Conservation (phyloP, 257 asterid genomes). For the Petunia axillaris region DNA sequence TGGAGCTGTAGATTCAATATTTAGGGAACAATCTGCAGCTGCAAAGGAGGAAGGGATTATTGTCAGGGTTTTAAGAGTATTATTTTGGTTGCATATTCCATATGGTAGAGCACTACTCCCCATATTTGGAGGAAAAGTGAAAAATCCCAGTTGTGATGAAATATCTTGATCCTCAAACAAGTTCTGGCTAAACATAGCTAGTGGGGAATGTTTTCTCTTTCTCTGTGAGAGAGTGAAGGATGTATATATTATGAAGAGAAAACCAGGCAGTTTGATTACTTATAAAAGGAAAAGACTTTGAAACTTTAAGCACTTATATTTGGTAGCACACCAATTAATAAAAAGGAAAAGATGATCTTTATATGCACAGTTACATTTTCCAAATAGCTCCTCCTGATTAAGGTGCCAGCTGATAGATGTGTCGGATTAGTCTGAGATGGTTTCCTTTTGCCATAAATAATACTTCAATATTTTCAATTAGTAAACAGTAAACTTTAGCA, state of each 20-base stretch:
- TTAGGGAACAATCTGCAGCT: slow-evolving; percentile 34
- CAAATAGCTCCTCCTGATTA: background rate
- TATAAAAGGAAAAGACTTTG: background rate
- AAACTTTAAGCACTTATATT: background rate
- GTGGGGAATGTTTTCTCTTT: slow-evolving; percentile 39
- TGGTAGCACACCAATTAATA: background rate
- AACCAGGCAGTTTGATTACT: background rate
- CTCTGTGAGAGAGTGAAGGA: slow-evolving; percentile 15
- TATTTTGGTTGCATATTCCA: slow-evolving; percentile 41
- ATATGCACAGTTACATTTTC: background rate
- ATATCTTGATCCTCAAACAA: slow-evolving; percentile 75
- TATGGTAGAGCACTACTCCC: slow-evolving; percentile 37
- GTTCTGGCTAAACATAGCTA: slow-evolving; percentile 57
- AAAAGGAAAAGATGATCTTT: slow-evolving; percentile 27
- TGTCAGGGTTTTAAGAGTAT: slow-evolving; percentile 52
- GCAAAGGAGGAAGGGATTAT: slow-evolving; percentile 37
- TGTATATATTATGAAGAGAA: background rate
- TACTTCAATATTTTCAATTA: background rate
- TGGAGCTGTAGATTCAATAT: slow-evolving; percentile 37
- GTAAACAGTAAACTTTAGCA: too few relatives aligned
- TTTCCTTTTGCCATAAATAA: background rate
- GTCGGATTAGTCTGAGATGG: background rate
- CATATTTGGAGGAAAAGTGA: slow-evolving; percentile 47
- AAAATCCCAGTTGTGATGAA: slow-evolving; percentile 63
- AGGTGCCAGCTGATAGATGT: background rate